phyloP scores from a whole-genome alignment of 768 basidiomycete genomes.

The Mycena crocata region DNA sequence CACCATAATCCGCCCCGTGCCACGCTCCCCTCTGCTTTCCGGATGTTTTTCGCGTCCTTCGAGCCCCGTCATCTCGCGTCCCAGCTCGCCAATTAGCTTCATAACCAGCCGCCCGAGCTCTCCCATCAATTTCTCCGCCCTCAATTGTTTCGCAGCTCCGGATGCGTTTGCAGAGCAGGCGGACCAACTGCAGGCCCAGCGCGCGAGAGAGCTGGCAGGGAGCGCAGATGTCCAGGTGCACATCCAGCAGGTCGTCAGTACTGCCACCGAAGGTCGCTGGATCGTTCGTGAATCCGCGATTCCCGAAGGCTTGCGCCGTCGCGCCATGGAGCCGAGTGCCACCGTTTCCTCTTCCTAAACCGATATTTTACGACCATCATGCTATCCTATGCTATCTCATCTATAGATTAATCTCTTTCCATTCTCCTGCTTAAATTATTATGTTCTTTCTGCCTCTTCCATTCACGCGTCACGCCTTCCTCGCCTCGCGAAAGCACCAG shows the following conservation, averaged over 20 bases:
- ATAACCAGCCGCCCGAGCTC: conserved; percentile 39
- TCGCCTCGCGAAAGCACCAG: too few relatives aligned
- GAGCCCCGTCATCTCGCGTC: conserved; percentile 33
- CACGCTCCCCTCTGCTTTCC: conserved; percentile 37
- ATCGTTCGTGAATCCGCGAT: not conserved
- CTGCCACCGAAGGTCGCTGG: not conserved
- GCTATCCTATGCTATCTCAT: not conserved
- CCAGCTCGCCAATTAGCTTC: conserved; percentile 32
- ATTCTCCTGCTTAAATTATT: not conserved
- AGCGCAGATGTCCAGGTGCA: conserved; percentile 24
- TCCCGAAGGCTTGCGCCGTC: conserved; percentile 16
- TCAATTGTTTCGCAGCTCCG: conserved; percentile 48
- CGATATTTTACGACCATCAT: not conserved
- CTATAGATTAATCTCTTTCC: conserved; percentile 10
- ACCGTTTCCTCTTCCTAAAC: conserved; percentile 18
- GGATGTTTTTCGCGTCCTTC: conserved; percentile 45
- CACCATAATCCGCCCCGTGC: conserved; percentile 50
- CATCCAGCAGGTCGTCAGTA: conserved; percentile 26
- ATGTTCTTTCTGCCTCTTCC: not conserved
- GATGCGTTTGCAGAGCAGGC: conserved; percentile 47
- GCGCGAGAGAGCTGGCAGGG: conserved; percentile 29
- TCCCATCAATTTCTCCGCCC: conserved; percentile 36
- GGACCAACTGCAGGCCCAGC: conserved; percentile 40
- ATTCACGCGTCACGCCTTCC: too few relatives aligned
- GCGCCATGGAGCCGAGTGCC: conserved; percentile 18